A percentile compares a stretch with the other conserved stretches of the same genome.
Conservation (phyloP, 2,329 filamentous ascomycete genomes). For the Xylariaceae sp. region DNA sequence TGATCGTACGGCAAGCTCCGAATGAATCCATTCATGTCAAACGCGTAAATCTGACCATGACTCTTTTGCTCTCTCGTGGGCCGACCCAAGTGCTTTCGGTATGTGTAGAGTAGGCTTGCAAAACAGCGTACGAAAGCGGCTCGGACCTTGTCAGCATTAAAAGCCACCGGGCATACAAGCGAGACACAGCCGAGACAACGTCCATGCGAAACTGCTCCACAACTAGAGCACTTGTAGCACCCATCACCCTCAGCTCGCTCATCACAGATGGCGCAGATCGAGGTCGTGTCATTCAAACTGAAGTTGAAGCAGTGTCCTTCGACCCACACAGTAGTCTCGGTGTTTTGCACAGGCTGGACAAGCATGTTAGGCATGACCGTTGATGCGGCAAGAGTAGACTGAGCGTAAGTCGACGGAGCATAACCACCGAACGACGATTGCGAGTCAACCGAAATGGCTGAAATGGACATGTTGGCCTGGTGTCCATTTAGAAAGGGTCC, state of each 20-base stretch:
- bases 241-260: constrained; percentile 73
- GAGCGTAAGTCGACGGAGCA: constrained; percentile 81
- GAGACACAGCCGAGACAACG: constrained; percentile 65
- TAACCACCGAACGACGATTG: constrained; percentile 76
- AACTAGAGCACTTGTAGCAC: constrained; percentile 73
- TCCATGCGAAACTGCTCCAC: constrained; percentile 59
- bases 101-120: constrained; percentile 68
- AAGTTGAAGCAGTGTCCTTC: constrained; percentile 82
- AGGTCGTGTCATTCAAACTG: constrained; percentile 59
- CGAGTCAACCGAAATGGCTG: constrained; percentile 62
- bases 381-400: constrained; percentile 82
- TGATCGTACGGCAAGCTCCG: constrained; percentile 67
- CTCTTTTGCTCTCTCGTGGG: constrained; percentile 63
- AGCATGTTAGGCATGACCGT: constrained; percentile 87
- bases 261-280: constrained; percentile 73
- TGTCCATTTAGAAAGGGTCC: constrained; percentile 73
- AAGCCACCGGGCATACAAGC: constrained; percentile 65
- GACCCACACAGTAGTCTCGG: constrained; percentile 79
- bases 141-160: constrained; percentile 63
- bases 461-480: constrained; percentile 61
- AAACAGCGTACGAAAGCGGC: constrained; percentile 67
- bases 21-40: constrained; percentile 68
- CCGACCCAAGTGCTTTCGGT: constrained; percentile 64
- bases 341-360: constrained; percentile 76
- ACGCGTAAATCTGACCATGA: constrained; percentile 62